Conservation (phyloP, 2,329 filamentous ascomycete genomes). For the Neonectria ditissima region DNA sequence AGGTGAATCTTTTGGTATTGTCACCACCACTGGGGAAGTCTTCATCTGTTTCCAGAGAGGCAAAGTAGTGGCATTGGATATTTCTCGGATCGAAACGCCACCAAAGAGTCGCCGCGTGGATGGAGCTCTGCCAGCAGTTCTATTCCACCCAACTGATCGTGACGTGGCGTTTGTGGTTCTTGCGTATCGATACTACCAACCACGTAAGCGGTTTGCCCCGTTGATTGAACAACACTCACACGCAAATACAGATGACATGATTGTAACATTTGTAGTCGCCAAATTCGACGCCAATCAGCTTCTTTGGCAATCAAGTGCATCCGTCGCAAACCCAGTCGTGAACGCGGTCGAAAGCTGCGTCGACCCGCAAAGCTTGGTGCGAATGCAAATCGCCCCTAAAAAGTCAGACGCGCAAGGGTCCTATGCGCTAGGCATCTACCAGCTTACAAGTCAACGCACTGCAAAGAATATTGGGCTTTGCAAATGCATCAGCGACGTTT, state of each 20-base stretch:
- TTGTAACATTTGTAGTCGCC: conserved; percentile 23
- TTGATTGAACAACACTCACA: conserved; percentile 2
- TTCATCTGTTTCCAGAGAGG: conserved; percentile 41
- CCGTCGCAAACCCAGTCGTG: conserved; percentile 29
- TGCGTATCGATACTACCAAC: conserved; percentile 3
- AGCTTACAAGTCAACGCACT: conserved; percentile 2
- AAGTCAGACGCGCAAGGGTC: conserved; percentile 35
- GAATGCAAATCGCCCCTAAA: conserved; percentile 9
- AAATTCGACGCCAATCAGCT: conserved; percentile 27
- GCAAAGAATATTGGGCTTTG: conserved; percentile 7
- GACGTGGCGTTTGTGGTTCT: conserved; percentile 36
- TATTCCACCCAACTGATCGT: conserved; percentile 37
- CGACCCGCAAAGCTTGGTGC: neutral
- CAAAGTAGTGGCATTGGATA: conserved; percentile 31
- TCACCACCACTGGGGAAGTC: conserved; percentile 37
- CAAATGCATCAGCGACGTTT: conserved; percentile 14
- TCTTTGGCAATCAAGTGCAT: conserved; percentile 18
- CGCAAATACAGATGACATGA: neutral
- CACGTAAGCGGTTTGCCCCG: conserved; percentile 10
- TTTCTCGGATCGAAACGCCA: conserved; percentile 16
- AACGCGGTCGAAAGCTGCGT: conserved; percentile 6
- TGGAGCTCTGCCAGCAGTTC: conserved; percentile 34
- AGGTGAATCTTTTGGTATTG: conserved; percentile 33
- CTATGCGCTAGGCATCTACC: conserved; percentile 32
- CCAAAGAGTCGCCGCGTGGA: conserved; percentile 6